A percentile compares a stretch with the other conserved stretches of the same genome.
These are phyloP conservation scores for Penicillium paneum DNA, from an alignment of 2,329 filamentous ascomycete genomes.

Conservation along the genomic window DNA sequence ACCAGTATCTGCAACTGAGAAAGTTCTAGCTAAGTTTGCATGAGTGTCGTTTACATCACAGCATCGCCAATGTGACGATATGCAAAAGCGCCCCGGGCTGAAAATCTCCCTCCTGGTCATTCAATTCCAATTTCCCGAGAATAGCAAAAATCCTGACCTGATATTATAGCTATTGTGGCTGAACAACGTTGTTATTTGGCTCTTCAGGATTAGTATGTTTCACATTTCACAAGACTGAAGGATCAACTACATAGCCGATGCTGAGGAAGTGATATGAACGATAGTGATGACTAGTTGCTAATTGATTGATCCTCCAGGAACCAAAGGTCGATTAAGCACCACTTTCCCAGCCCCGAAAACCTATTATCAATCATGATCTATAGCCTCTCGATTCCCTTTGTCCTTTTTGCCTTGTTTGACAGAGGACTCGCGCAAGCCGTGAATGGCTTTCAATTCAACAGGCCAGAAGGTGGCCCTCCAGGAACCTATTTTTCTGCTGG, in stretches of 20 bases:
- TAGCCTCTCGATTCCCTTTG: background rate
- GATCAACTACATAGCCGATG: background rate
- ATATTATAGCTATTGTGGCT: background rate
- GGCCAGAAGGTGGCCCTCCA: slow-evolving; percentile 23
- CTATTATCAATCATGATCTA: background rate
- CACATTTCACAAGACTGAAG: background rate
- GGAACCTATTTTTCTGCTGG: slow-evolving; percentile 28
- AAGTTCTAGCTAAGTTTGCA: background rate
- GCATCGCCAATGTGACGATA: background rate
- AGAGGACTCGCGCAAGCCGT: slow-evolving; percentile 13
- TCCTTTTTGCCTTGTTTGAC: slow-evolving; percentile 3
- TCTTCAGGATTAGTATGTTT: background rate
- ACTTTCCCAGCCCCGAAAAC: background rate
- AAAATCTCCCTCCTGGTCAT: background rate
- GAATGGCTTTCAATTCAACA: slow-evolving; percentile 22
- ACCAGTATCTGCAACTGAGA: background rate
- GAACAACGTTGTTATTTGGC: background rate
- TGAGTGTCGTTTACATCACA: background rate
- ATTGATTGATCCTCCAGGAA: background rate
- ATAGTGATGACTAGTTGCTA: background rate
- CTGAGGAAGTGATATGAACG: background rate
- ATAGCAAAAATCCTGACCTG: background rate
- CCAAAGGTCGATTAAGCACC: background rate
- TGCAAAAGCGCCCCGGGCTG: background rate
- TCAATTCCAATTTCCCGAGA: background rate